Evolutionary conservation across 1,284 basidiomycete species (phyloP).

Genomic region (Bjerkandera adusta): DNA sequence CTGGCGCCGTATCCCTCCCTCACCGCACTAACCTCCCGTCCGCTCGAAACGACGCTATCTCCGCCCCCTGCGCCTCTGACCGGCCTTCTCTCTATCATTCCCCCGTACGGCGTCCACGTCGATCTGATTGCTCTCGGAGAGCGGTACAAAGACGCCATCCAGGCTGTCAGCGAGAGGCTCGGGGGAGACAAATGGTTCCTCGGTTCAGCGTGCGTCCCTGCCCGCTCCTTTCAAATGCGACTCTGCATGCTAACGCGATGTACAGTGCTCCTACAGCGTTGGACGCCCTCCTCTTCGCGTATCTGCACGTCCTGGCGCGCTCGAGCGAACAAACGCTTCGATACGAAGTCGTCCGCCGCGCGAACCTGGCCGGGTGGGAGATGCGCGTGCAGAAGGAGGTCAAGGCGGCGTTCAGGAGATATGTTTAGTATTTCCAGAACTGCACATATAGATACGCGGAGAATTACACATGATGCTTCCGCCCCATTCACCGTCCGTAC

Average conservation of each 20-base stretch:
- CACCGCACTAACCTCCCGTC: constrained; percentile 38
- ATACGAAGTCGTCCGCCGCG: constrained; percentile 62
- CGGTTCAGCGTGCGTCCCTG: constrained; percentile 56
- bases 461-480: too few relatives aligned
- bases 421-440: too few relatives aligned
- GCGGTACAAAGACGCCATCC: constrained; percentile 69
- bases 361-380: constrained; percentile 79
- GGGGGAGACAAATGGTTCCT: constrained; percentile 78
- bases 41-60: constrained; percentile 41
- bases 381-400: constrained; percentile 60
- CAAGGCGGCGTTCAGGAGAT: constrained; percentile 43
- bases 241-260: constrained; percentile 11
- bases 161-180: constrained; percentile 68
- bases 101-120: constrained; percentile 56
- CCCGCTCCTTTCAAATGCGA: neutral
- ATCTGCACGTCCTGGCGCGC: constrained; percentile 63
- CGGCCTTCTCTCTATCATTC: constrained; percentile 60
- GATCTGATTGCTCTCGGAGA: constrained; percentile 46
- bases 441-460: too few relatives aligned
- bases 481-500: too few relatives aligned
- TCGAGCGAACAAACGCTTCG: constrained; percentile 48
- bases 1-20: constrained; percentile 38
- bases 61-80: constrained; percentile 70
- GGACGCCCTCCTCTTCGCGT: constrained; percentile 78
- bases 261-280: constrained; percentile 67